Conservation (phyloP, 208 protist genomes). For the Crithidia acanthocephali region DNA sequence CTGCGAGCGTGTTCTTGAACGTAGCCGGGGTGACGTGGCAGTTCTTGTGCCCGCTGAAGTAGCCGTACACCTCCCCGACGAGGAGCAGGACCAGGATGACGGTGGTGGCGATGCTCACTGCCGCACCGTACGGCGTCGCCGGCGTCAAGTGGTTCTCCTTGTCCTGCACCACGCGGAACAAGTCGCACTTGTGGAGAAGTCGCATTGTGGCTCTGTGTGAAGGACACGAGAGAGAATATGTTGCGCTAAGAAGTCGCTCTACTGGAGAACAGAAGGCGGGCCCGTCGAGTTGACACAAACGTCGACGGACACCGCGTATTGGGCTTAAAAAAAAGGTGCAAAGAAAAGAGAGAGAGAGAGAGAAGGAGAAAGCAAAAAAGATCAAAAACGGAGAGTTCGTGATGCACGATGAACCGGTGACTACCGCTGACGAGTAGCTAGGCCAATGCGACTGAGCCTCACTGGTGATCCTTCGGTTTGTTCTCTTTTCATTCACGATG, state of each 20-base stretch:
- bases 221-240: not conserved
- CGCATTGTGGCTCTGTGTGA: slow-evolving; percentile 4
- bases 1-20: slow-evolving; percentile 27
- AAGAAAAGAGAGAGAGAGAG: not conserved
- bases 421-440: too few species aligned
- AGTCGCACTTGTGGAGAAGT: slow-evolving; percentile 33
- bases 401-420: not conserved
- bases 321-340: not conserved
- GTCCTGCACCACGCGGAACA: slow-evolving; percentile 53
- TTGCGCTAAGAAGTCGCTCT: not conserved
- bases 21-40: slow-evolving; percentile 36
- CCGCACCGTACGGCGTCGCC: slow-evolving; percentile 31
- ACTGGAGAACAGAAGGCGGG: not conserved
- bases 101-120: slow-evolving; percentile 24
- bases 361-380: not conserved
- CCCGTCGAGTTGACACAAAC: too few species aligned
- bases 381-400: not conserved
- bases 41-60: slow-evolving; percentile 36
- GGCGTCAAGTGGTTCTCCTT: slow-evolving; percentile 40
- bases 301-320: too few species aligned
- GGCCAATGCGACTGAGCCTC: too few species aligned
- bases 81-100: slow-evolving; percentile 29
- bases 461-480: too few species aligned
- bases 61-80: slow-evolving; percentile 23
- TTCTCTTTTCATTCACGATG: too few species aligned